Evolutionary conservation across 305 asterid species (phyloP).

Genomic region (Striga hermonthica): DNA sequence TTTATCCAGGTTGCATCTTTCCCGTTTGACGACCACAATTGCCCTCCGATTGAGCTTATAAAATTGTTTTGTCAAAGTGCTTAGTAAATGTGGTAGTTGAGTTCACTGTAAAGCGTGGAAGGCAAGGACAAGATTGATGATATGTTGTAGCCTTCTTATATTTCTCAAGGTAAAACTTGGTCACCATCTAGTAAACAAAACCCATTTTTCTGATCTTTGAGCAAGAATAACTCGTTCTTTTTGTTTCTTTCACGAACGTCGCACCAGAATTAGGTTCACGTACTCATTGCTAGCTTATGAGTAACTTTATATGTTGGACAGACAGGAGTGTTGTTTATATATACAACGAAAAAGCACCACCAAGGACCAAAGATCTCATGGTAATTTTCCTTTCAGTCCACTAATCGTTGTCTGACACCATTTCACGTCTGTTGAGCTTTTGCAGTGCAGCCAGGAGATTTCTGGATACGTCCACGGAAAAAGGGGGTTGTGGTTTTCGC

Average conservation of each 20-base stretch:
- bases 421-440: slow-evolving; percentile 22
- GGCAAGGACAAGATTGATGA: slow-evolving; percentile 98
- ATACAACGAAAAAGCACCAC: slow-evolving; percentile 88
- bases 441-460: slow-evolving; percentile 95
- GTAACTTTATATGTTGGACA: slow-evolving; percentile 23
- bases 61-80: slow-evolving; percentile 92
- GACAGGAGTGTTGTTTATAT: slow-evolving; percentile 89
- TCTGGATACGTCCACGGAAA: slow-evolving; percentile 84
- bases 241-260: slow-evolving; percentile 24
- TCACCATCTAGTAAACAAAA: slow-evolving; percentile 24
- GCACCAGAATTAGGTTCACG: too few species aligned
- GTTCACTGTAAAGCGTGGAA: slow-evolving; percentile 99
- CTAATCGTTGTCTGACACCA: slow-evolving; percentile 17
- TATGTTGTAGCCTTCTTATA: slow-evolving; percentile 92
- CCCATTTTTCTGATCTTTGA: slow-evolving; percentile 28
- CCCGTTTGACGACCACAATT: slow-evolving; percentile 97
- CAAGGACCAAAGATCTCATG: slow-evolving; percentile 88
- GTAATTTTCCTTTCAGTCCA: slow-evolving; percentile 41
- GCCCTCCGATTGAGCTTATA: slow-evolving; percentile 92
- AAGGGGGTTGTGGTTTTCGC: slow-evolving; percentile 91
- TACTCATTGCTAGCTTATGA: slow-evolving; percentile 30
- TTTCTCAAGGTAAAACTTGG: slow-evolving; percentile 71
- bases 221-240: slow-evolving; percentile 29
- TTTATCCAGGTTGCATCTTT: slow-evolving; percentile 86
- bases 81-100: slow-evolving; percentile 89